Conservation (phyloP, 306 rosid species). For the Pterocarpus santalinus region DNA sequence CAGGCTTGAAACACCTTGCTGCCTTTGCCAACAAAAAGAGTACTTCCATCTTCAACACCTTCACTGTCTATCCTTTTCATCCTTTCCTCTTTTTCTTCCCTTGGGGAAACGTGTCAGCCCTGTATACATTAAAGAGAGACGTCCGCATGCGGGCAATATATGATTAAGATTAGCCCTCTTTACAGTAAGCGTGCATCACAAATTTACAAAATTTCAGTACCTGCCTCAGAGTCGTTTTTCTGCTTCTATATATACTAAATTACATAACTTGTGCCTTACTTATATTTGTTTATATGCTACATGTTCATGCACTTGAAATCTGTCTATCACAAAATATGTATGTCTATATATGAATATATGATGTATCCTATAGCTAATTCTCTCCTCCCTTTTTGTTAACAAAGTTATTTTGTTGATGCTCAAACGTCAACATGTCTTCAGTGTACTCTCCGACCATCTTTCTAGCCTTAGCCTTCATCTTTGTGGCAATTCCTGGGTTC, state of each 20-base stretch:
- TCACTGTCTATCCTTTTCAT: neutral
- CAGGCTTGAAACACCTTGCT: slow-evolving; percentile 41
- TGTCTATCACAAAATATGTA: neutral
- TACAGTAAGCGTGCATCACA: slow-evolving; percentile 48
- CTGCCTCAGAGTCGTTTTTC: no score
- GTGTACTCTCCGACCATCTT: slow-evolving; percentile 9
- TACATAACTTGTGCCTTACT: neutral
- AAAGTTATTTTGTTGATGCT: neutral
- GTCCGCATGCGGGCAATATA: slow-evolving; percentile 65
- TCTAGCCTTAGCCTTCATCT: neutral
- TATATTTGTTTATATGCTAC: no score
- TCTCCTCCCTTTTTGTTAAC: neutral
- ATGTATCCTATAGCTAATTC: neutral
- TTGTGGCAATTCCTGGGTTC: neutral
- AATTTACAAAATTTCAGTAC: neutral
- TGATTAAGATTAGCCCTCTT: slow-evolving; percentile 38
- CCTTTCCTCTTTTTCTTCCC: slow-evolving; percentile 35
- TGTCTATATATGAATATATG: neutral
- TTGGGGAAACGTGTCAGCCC: slow-evolving; percentile 53
- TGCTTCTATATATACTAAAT: no score
- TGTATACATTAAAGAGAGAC: slow-evolving; percentile 49
- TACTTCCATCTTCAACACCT: no score
- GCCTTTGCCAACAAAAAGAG: slow-evolving; percentile 42
- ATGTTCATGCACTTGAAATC: neutral
- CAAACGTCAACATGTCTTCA: neutral